Percentiles rank a stretch among this genome's conserved stretches.
These are phyloP conservation scores for Kuraishia piskuri DNA, from an alignment of 805 yeast species.

Conservation along the genomic window DNA sequence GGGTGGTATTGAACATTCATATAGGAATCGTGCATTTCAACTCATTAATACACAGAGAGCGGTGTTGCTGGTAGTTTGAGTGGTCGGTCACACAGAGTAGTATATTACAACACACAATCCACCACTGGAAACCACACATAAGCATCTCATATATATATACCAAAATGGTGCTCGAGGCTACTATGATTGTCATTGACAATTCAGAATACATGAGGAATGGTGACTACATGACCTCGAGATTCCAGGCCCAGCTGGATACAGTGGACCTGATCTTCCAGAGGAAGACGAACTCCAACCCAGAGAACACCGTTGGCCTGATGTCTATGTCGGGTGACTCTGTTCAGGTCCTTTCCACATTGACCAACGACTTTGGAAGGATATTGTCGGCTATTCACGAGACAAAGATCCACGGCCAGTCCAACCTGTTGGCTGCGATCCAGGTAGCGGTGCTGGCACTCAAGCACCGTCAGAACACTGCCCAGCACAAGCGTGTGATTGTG, in stretches of 20 bases:
- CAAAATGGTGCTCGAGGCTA: slow-evolving; percentile 89
- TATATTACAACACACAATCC: too few species aligned
- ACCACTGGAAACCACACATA: neutral
- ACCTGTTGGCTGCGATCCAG: slow-evolving; percentile 78
- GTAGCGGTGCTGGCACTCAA: slow-evolving; percentile 91
- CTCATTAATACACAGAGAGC: neutral
- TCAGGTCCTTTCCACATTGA: slow-evolving; percentile 79
- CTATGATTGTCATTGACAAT: slow-evolving; percentile 91
- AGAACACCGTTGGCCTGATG: slow-evolving; percentile 85
- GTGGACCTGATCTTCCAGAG: slow-evolving; percentile 80
- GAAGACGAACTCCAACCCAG: slow-evolving; percentile 85
- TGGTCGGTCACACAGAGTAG: neutral
- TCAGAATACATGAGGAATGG: slow-evolving; percentile 96
- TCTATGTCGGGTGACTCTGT: slow-evolving; percentile 85
- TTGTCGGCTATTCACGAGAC: slow-evolving; percentile 78
- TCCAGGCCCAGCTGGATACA: slow-evolving; percentile 87
- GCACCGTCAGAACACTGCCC: slow-evolving; percentile 92
- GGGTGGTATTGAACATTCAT: too few species aligned
- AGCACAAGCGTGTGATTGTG: slow-evolving; percentile 80
- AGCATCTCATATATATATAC: neutral
- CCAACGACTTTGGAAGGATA: slow-evolving; percentile 80
- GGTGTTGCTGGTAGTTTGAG: too few species aligned
- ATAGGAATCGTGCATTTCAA: neutral
- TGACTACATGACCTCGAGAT: slow-evolving; percentile 81
- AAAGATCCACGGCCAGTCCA: slow-evolving; percentile 55